These are phyloP conservation scores for Ascoidea asiatica DNA, from an alignment of 805 yeast species.

Conservation along the genomic window DNA sequence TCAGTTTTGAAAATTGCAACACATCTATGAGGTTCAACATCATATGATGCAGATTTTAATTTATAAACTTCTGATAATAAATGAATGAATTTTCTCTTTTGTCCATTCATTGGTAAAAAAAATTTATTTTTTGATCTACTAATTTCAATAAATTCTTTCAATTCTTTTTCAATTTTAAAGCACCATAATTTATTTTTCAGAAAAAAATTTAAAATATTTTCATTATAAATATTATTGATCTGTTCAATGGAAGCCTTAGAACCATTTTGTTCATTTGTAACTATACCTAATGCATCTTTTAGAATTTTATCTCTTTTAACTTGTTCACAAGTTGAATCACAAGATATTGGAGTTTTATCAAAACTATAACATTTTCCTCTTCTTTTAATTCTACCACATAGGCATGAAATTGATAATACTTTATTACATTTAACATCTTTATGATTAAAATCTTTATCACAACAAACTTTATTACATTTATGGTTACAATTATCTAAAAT, in stretches of 20 bases:
- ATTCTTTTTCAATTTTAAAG: constrained; percentile 38
- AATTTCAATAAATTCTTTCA: constrained; percentile 34
- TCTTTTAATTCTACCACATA: constrained; percentile 44
- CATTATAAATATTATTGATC: constrained; percentile 24
- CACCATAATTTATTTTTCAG: constrained; percentile 59
- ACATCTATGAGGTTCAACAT: constrained; percentile 65
- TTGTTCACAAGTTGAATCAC: constrained; percentile 60
- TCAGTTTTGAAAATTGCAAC: constrained; percentile 39
- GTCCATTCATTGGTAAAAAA: constrained; percentile 61
- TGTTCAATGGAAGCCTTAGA: constrained; percentile 16
- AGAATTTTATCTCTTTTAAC: constrained; percentile 46
- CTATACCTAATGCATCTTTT: constrained; percentile 44
- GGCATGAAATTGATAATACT: constrained; percentile 37
- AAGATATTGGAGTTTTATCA: constrained; percentile 24
- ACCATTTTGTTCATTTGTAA: constrained; percentile 9
- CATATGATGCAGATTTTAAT: constrained; percentile 62
- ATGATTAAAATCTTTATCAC: constrained; percentile 54
- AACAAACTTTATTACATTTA: constrained; percentile 31
- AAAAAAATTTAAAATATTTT: constrained; percentile 32
- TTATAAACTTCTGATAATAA: constrained; percentile 46
- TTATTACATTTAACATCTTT: constrained; percentile 33
- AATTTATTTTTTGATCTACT: constrained; percentile 30
- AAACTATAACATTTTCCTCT: constrained; percentile 43
- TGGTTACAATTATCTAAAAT: constrained; percentile 34
- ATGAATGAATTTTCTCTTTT: constrained; percentile 62